phyloP scores from a whole-genome alignment of 495 filamentous ascomycete genomes.

The Letharia lupina region DNA sequence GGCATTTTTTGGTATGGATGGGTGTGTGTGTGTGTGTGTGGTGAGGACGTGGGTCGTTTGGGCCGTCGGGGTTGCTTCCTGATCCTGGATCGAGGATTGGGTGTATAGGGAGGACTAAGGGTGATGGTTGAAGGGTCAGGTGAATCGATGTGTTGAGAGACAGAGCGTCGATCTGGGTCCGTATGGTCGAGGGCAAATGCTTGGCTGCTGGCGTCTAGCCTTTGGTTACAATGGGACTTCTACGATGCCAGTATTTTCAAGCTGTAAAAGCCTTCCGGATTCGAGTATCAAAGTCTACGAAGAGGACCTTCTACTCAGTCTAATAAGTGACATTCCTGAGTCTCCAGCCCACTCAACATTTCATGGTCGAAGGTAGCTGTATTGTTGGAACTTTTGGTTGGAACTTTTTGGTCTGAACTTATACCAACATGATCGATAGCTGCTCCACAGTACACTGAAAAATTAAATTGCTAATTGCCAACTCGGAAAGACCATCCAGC shows the following conservation, averaged over 20 bases:
- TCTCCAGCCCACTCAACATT: background rate
- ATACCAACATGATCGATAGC: background rate
- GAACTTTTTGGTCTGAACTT: background rate
- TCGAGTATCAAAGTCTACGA: background rate
- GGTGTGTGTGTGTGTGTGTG: no score
- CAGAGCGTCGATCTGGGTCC: background rate
- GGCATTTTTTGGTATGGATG: background rate
- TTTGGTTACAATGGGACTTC: background rate
- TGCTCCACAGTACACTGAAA: background rate
- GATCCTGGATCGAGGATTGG: background rate
- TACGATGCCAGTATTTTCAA: background rate
- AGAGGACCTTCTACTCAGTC: background rate
- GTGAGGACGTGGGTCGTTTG: background rate
- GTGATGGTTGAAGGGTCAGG: background rate
- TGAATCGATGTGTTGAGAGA: background rate
- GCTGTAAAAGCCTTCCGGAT: background rate
- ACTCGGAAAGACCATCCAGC: background rate
- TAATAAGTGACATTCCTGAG: no score
- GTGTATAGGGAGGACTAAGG: background rate
- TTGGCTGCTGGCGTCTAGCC: background rate
- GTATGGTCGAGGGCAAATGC: background rate
- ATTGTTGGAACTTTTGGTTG: constrained; percentile 4
- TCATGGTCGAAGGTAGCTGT: background rate
- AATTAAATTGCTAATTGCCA: background rate
- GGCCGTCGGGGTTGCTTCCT: background rate